phyloP scores from a whole-genome alignment of 352 stramenopile genomes.

The Globisporangium nunn region DNA sequence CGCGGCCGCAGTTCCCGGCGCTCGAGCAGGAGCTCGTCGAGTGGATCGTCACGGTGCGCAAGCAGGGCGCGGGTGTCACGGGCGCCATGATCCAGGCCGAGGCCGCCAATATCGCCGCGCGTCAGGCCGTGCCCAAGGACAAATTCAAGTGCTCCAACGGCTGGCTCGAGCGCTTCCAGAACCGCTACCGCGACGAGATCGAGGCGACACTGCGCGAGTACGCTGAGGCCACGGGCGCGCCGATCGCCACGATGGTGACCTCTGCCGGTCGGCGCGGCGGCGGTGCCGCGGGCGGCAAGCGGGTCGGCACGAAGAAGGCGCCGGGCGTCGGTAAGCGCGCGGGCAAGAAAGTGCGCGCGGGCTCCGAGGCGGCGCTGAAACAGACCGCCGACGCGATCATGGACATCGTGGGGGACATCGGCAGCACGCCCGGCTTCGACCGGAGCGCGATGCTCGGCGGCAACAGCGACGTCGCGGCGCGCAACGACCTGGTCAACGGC shows the following conservation, averaged over 20 bases:
- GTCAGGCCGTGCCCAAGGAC: constrained; percentile 3
- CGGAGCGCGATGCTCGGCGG: not conserved
- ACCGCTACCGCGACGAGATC: constrained; percentile 6
- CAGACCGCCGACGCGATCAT: constrained; percentile 1
- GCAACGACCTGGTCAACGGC: not conserved
- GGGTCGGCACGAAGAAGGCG: not conserved
- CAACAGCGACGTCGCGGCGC: not conserved
- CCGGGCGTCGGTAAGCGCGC: constrained; percentile 3
- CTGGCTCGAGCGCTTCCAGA: constrained; percentile 8
- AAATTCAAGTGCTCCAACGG: constrained; percentile 9
- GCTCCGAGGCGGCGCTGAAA: not conserved
- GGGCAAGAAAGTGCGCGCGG: constrained; percentile 3
- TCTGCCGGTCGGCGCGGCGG: not conserved
- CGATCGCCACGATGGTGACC: constrained; percentile 1
- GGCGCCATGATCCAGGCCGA: constrained; percentile 6
- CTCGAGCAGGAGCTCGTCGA: constrained; percentile 6
- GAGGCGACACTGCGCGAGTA: constrained; percentile 5
- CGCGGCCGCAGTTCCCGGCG: constrained; percentile 7
- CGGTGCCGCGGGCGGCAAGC: not conserved
- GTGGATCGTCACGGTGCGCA: constrained; percentile 6
- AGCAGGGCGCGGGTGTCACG: constrained; percentile 5
- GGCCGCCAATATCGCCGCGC: constrained; percentile 3
- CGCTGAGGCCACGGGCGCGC: constrained; percentile 1
- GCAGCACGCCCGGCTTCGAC: not conserved
- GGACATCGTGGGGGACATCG: not conserved